phyloP scores from a whole-genome alignment of 768 basidiomycete species.

The Rhizopogon salebrosus region DNA sequence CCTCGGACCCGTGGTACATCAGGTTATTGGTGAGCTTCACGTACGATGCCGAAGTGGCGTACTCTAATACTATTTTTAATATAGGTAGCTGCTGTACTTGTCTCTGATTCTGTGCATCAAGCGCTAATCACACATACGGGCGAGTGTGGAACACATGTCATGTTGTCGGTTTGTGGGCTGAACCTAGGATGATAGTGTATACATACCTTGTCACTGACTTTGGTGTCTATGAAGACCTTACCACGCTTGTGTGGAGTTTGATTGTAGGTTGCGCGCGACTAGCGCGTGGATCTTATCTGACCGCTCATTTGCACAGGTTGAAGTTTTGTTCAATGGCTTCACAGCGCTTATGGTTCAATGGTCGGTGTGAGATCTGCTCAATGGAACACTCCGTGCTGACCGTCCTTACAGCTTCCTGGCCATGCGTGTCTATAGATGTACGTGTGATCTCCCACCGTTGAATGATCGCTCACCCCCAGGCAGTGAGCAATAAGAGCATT shows the following conservation, averaged over 20 bases:
- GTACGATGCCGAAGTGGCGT: not conserved
- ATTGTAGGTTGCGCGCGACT: constrained; percentile 9
- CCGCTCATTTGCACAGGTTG: constrained; percentile 26
- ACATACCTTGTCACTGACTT: constrained; percentile 42
- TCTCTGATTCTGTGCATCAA: constrained; percentile 51
- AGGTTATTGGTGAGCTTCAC: constrained; percentile 38
- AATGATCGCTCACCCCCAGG: constrained; percentile 8
- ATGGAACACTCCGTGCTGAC: not conserved
- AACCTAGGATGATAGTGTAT: constrained; percentile 33
- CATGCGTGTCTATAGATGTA: constrained; percentile 44
- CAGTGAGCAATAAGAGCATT: constrained; percentile 46
- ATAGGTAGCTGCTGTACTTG: constrained; percentile 45
- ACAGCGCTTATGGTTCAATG: constrained; percentile 47
- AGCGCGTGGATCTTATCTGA: constrained; percentile 3
- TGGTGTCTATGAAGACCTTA: constrained; percentile 23
- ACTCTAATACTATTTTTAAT: not conserved
- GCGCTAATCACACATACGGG: constrained; percentile 47
- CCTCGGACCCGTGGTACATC: constrained; percentile 44
- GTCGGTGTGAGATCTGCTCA: not conserved
- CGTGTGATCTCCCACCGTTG: constrained; percentile 11
- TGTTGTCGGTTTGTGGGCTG: not conserved
- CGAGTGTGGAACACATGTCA: constrained; percentile 11
- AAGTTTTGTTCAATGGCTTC: constrained; percentile 45
- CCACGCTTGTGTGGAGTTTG: constrained; percentile 33
- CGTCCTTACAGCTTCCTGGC: constrained; percentile 38